These are phyloP conservation scores for Lentinus brumalis DNA, from an alignment of 768 basidiomycete species.

Conservation along the genomic window DNA sequence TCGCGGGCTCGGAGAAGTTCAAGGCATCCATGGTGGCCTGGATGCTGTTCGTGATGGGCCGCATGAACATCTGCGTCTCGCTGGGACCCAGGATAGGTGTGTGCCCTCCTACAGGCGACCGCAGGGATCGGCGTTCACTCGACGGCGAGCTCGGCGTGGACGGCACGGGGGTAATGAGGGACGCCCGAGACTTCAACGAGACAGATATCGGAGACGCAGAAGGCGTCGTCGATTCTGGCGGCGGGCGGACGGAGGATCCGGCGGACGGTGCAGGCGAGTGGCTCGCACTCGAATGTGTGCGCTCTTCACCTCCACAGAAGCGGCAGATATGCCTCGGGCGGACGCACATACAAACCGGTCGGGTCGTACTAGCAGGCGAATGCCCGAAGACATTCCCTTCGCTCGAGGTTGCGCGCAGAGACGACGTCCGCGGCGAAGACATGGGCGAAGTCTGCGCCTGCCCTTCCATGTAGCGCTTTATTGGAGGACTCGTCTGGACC, in stretches of 20 bases:
- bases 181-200: not conserved
- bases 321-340: conserved; percentile 6
- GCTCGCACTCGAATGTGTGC: not conserved
- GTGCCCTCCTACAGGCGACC: not conserved
- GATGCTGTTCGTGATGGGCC: not conserved
- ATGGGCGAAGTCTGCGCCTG: not conserved
- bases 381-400: not conserved
- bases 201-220: not conserved
- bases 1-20: not conserved
- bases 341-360: not conserved
- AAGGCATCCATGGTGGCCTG: not conserved
- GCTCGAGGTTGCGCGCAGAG: conserved; percentile 3
- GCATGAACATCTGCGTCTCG: not conserved
- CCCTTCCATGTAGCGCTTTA: not conserved
- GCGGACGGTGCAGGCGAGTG: not conserved
- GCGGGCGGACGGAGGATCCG: no score
- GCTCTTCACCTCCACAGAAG: not conserved
- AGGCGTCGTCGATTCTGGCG: no score
- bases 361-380: not conserved
- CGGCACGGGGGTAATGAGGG: not conserved
- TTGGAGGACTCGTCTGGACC: not conserved
- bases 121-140: not conserved
- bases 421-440: not conserved
- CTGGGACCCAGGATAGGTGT: conserved; percentile 9
- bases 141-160: not conserved